phyloP scores from a whole-genome alignment of 2,329 filamentous ascomycete genomes.

The Xenoacremonium recifei region DNA sequence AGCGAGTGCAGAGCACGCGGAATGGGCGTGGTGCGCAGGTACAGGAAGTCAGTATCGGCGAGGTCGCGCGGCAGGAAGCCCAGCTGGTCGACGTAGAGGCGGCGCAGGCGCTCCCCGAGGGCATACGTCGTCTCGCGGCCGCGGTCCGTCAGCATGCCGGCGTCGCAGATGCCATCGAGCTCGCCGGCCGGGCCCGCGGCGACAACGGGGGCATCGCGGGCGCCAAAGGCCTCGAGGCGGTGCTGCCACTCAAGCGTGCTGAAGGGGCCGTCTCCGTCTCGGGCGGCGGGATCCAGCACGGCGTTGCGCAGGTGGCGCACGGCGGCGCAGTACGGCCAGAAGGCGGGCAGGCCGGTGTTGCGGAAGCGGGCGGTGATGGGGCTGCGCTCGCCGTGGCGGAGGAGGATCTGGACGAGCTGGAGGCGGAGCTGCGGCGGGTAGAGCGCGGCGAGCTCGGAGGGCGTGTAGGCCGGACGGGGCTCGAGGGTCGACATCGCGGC shows the following conservation, averaged over 20 bases:
- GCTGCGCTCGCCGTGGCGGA: conserved; percentile 78
- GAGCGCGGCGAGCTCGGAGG: conserved; percentile 74
- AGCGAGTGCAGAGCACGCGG: conserved; percentile 75
- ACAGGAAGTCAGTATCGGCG: conserved; percentile 59
- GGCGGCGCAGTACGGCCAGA: conserved; percentile 89
- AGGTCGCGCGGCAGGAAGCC: conserved; percentile 65
- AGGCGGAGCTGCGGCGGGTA: conserved; percentile 81
- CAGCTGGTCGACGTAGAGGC: conserved; percentile 73
- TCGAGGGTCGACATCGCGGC: conserved; percentile 71
- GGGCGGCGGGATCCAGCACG: conserved; percentile 43
- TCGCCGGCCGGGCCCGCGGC: conserved; percentile 67
- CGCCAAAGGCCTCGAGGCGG: conserved; percentile 79
- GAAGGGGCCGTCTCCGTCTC: conserved; percentile 37
- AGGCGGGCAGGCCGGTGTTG: conserved; percentile 65
- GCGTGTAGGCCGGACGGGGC: conserved; percentile 73
- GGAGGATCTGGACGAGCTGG: conserved; percentile 83
- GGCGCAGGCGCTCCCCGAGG: conserved; percentile 65
- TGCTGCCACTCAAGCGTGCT: conserved; percentile 61
- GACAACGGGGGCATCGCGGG: conserved; percentile 66
- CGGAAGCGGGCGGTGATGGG: conserved; percentile 87
- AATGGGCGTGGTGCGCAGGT: conserved; percentile 72
- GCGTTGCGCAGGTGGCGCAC: conserved; percentile 65
- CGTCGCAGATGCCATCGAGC: conserved; percentile 78
- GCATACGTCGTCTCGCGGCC: conserved; percentile 70
- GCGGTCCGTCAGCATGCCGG: conserved; percentile 72